Percentiles rank a stretch among this genome's conserved stretches.
phyloP scores from a whole-genome alignment of 805 yeast genomes.

The Hanseniaspora meyeri region DNA sequence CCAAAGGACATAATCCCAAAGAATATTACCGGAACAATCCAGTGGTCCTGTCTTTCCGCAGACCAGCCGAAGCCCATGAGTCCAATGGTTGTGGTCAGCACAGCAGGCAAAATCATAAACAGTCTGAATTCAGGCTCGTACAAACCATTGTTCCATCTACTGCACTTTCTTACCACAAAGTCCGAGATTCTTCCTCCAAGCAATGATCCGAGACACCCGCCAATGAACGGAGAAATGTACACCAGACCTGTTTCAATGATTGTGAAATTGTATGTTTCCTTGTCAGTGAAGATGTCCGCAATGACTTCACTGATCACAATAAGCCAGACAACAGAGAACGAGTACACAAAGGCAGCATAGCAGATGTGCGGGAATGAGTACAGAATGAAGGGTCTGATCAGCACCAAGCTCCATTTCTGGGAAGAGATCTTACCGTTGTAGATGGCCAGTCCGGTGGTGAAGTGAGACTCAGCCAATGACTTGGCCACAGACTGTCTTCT shows the following conservation, averaged over 20 bases:
- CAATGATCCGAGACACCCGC: slow-evolving; percentile 46
- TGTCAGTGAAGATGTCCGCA: slow-evolving; percentile 34
- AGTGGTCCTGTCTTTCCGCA: slow-evolving; percentile 32
- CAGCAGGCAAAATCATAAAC: slow-evolving; percentile 33
- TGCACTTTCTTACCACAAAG: slow-evolving; percentile 34
- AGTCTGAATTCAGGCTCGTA: slow-evolving; percentile 47
- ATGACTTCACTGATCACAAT: slow-evolving; percentile 49
- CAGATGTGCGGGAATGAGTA: slow-evolving; percentile 40
- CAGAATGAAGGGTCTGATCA: slow-evolving; percentile 42
- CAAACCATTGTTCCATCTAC: slow-evolving; percentile 37
- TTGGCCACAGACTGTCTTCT: slow-evolving; percentile 9
- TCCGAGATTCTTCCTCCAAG: slow-evolving; percentile 43
- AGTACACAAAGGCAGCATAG: slow-evolving; percentile 40
- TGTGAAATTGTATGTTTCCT: slow-evolving; percentile 32
- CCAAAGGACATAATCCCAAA: slow-evolving; percentile 49
- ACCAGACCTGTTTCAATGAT: slow-evolving; percentile 40
- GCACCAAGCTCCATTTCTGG: slow-evolving; percentile 45
- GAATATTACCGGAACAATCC: slow-evolving; percentile 49
- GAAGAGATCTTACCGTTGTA: slow-evolving; percentile 38
- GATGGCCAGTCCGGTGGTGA: slow-evolving; percentile 29
- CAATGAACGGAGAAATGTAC: slow-evolving; percentile 44
- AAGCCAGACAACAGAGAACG: slow-evolving; percentile 52
- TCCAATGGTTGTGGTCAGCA: slow-evolving; percentile 35
- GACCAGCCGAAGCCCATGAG: slow-evolving; percentile 53
- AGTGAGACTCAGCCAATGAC: slow-evolving; percentile 14